These are phyloP conservation scores for Trypanosoma scelopori DNA, from an alignment of 208 protist species.

Conservation along the genomic window DNA sequence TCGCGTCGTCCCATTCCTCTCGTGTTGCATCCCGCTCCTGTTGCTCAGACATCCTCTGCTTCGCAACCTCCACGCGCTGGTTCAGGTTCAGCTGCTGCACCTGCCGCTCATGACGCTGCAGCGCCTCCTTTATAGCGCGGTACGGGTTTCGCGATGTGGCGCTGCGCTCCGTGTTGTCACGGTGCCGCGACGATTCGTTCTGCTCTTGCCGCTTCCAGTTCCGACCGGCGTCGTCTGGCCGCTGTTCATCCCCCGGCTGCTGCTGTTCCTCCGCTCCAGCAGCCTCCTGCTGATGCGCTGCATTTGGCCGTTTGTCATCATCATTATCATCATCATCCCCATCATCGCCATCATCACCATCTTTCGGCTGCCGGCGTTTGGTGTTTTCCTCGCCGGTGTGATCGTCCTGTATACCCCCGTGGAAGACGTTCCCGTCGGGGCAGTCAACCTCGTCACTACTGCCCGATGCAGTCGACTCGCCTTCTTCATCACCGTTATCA, in stretches of 20 bases:
- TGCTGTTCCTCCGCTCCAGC: conserved; percentile 65
- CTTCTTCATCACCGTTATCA: conserved; percentile 34
- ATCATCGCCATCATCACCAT: no score
- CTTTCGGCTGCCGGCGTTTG: conserved; percentile 46
- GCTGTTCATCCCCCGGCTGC: conserved; percentile 71
- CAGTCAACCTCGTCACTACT: conserved; percentile 42
- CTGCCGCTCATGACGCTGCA: conserved; percentile 79
- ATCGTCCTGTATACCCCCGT: conserved; percentile 86
- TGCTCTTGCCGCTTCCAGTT: conserved; percentile 85
- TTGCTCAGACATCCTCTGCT: conserved; percentile 47
- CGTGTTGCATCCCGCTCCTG: conserved; percentile 39
- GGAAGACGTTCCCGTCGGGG: conserved; percentile 77
- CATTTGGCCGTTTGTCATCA: conserved; percentile 24
- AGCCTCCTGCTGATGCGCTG: conserved; percentile 43
- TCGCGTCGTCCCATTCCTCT: conserved; percentile 45
- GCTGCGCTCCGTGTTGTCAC: conserved; percentile 73
- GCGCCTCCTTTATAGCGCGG: conserved; percentile 83
- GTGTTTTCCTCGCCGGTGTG: conserved; percentile 71
- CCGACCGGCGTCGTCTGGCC: conserved; percentile 75
- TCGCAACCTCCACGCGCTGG: conserved; percentile 70
- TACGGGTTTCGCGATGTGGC: conserved; percentile 77
- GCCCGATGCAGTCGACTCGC: conserved; percentile 25
- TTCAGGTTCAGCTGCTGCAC: conserved; percentile 83
- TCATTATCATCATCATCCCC: conserved; percentile 43
- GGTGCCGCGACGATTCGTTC: conserved; percentile 63